phyloP scores from a whole-genome alignment of 495 filamentous ascomycete genomes.

The Xanthoparmelia taractica region DNA sequence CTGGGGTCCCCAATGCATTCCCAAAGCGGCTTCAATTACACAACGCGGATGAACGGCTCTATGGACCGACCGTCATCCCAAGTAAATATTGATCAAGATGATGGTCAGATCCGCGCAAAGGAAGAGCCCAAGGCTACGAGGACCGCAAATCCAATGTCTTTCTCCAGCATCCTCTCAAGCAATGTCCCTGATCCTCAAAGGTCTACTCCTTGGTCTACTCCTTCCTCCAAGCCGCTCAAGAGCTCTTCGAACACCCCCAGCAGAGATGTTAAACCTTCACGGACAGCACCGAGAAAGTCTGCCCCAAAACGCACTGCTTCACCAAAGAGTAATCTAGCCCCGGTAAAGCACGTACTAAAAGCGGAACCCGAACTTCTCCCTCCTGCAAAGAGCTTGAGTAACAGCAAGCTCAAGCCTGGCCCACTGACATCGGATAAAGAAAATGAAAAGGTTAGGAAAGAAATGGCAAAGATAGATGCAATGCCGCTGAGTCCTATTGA shows the following conservation, averaged over 20 bases:
- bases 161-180: slow-evolving; percentile 79
- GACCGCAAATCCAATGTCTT: slow-evolving; percentile 78
- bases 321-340: slow-evolving; percentile 36
- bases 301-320: slow-evolving; percentile 14
- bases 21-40: slow-evolving; percentile 14
- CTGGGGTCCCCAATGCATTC: slow-evolving; percentile 38
- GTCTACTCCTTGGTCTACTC: slow-evolving; percentile 20
- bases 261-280: slow-evolving; percentile 25
- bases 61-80: slow-evolving; percentile 19
- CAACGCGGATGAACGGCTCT: slow-evolving; percentile 18
- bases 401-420: slow-evolving; percentile 42
- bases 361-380: slow-evolving; percentile 40
- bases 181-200: slow-evolving; percentile 50
- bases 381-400: slow-evolving; percentile 41
- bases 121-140: slow-evolving; percentile 51
- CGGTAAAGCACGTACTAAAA: slow-evolving; percentile 38
- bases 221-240: slow-evolving; percentile 21
- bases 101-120: slow-evolving; percentile 29
- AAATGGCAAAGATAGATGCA: slow-evolving; percentile 58
- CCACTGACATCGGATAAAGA: slow-evolving; percentile 55
- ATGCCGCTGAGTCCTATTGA: slow-evolving; percentile 61
- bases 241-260: slow-evolving; percentile 11
- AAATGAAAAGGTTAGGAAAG: slow-evolving; percentile 57
- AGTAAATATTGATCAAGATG: slow-evolving; percentile 34
- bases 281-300: slow-evolving; percentile 28